Conservation (phyloP, 1,284 basidiomycete species). For the Xerocomus amazonicus region DNA sequence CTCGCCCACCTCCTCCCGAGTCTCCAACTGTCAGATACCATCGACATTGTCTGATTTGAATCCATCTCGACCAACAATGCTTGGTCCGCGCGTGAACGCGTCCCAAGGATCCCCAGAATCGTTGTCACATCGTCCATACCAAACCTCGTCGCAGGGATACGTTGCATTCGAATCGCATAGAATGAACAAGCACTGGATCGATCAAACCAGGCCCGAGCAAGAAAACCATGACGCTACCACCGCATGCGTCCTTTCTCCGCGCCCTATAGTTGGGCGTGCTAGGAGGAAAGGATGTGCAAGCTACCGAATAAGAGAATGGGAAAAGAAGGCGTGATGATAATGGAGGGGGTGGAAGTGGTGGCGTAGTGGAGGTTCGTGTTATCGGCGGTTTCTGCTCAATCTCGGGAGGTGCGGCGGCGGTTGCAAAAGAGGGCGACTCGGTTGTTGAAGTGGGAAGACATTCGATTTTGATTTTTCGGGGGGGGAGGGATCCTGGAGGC, state of each 20-base stretch:
- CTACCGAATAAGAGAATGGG: neutral
- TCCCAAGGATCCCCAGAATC: constrained; percentile 2
- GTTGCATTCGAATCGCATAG: neutral
- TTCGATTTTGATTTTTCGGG: constrained; percentile 1
- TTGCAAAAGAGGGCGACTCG: neutral
- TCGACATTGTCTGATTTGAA: neutral
- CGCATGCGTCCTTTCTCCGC: constrained; percentile 11
- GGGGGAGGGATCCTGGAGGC: constrained; percentile 1
- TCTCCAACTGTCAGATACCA: neutral
- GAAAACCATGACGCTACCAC: constrained; percentile 9
- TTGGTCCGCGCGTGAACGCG: neutral
- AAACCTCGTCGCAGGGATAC: constrained; percentile 1
- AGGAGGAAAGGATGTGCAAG: constrained; percentile 11
- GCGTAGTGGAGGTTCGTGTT: neutral
- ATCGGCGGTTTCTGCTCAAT: neutral
- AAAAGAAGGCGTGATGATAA: neutral
- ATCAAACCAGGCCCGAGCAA: neutral
- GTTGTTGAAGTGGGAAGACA: neutral
- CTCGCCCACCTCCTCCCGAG: neutral
- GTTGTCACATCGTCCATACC: constrained; percentile 5
- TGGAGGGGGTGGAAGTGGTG: neutral
- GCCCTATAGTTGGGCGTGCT: constrained; percentile 18
- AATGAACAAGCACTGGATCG: neutral
- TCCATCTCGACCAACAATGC: neutral
- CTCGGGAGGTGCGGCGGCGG: neutral